These are phyloP conservation scores for Sporisorium scitamineum DNA, from an alignment of 1,284 basidiomycete species.

Conservation along the genomic window DNA sequence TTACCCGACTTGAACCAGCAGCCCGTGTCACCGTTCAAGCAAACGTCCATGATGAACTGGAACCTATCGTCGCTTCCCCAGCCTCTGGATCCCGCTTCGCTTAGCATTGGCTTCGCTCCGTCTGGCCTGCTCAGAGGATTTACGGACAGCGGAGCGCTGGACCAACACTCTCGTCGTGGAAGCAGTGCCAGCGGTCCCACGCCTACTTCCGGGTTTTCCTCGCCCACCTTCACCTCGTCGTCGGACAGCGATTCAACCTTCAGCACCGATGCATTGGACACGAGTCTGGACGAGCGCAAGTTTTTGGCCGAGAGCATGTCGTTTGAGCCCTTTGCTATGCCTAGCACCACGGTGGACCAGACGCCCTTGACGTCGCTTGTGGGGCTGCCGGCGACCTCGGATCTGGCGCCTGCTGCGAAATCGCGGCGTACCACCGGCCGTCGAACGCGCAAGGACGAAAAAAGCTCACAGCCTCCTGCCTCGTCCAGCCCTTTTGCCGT, in stretches of 20 bases:
- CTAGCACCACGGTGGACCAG: constrained; percentile 19
- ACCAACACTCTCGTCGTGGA: constrained; percentile 22
- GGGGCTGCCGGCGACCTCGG: constrained; percentile 24
- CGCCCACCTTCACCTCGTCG: constrained; percentile 39
- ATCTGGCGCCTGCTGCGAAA: not conserved
- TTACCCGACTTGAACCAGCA: constrained; percentile 27
- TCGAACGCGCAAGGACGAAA: constrained; percentile 22
- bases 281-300: constrained; percentile 20
- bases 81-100: constrained; percentile 25
- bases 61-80: constrained; percentile 24
- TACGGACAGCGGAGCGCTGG: constrained; percentile 23
- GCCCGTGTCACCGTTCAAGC: constrained; percentile 48
- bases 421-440: constrained; percentile 5
- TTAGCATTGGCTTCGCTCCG: constrained; percentile 12
- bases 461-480: not conserved
- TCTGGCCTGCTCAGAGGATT: constrained; percentile 14
- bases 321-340: constrained; percentile 42
- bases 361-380: constrained; percentile 40
- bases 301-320: constrained; percentile 40
- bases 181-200: constrained; percentile 13
- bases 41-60: constrained; percentile 45
- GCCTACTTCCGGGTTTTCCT: constrained; percentile 26
- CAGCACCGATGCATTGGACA: constrained; percentile 30
- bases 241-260: constrained; percentile 43
- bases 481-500: not conserved